Base-by-base conservation (phyloP, 2,329 filamentous ascomycete genomes). In the Sclerotinia sclerotiorum region DNA sequence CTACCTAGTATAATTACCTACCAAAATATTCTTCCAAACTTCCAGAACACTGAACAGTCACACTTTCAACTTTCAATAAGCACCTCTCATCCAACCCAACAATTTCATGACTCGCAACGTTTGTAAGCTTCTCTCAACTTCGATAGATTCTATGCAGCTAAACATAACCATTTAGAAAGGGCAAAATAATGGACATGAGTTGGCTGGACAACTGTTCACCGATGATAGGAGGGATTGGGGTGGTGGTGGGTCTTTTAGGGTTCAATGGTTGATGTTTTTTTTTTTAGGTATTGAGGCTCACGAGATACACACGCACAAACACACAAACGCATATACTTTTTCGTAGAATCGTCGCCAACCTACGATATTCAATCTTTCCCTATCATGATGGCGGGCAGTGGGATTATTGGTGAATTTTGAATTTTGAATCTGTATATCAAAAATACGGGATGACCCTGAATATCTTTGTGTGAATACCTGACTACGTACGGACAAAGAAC, bases 181-280 rank as follows among this genome's bases (percentile, higher is more conserved):
- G 3, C 24, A 4, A 44, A 10, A 17, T 61, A 32, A 21, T 17
- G 19, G 3, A 13, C 21, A 61, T 17, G 21, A 49, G 54, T 52
- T 60, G 54, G 52, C 52, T 39, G 27, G 61, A 69, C 67, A 69
- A 69, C 62, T 69, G 67, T 69, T 42, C 67, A 21, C 6, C 42
- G 62, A 58, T 69, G 62, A 69, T 69, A 65, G 67, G 67, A 39
- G 35, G 46, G 49, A 35, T 35, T 3, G 39, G 19, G 11, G 15
- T 15, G 51, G 52, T 56, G 11, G 35, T 35, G 48, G 61, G 42
- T 51, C 44, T 15, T 44, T 7, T 52, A 39, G 10, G 39, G 39
- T 39, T 5, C 32, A 10, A 35, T 35, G 11, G 21, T 35, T 24
- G 17, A 6, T 39, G 19, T 29, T 17, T 11, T 8, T 10, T 29